Percentiles rank a stretch among this genome's conserved stretches.
Conservation (phyloP, 2,329 filamentous ascomycete species). For the Claviceps quebecensis region DNA sequence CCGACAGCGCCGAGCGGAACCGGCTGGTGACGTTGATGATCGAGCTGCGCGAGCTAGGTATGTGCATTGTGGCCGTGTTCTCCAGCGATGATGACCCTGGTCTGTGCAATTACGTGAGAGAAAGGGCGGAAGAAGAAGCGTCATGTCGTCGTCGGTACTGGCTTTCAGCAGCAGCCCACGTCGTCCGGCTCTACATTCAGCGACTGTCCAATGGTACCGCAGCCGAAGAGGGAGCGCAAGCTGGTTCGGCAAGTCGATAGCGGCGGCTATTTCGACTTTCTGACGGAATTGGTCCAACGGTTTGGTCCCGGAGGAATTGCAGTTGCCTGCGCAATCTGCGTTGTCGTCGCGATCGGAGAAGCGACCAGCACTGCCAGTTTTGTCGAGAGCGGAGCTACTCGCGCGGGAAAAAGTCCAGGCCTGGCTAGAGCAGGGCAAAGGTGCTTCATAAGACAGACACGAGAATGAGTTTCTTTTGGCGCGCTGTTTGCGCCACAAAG, state of each 20-base stretch:
- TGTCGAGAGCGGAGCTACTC: slow-evolving; percentile 27
- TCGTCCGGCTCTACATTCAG: slow-evolving; percentile 35
- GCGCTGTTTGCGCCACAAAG: too few relatives aligned
- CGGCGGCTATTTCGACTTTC: slow-evolving; percentile 52
- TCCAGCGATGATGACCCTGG: slow-evolving; percentile 59
- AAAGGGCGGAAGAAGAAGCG: slow-evolving; percentile 44
- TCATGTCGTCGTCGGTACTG: slow-evolving; percentile 52
- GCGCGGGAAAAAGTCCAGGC: slow-evolving; percentile 33
- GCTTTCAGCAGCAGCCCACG: slow-evolving; percentile 47
- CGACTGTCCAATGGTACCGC: slow-evolving; percentile 22
- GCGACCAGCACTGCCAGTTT: slow-evolving; percentile 14
- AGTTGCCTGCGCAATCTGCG: slow-evolving; percentile 18
- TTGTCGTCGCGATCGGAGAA: slow-evolving; percentile 23
- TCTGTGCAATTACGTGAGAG: slow-evolving; percentile 50
- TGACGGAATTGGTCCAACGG: slow-evolving; percentile 20
- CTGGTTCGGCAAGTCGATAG: slow-evolving; percentile 51
- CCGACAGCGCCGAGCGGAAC: too few relatives aligned
- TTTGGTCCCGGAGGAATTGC: slow-evolving; percentile 17
- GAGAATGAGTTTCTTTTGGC: too few relatives aligned
- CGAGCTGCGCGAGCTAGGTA: slow-evolving; percentile 32
- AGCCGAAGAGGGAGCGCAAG: slow-evolving; percentile 29
- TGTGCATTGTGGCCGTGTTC: too few relatives aligned
- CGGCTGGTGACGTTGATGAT: too few relatives aligned
- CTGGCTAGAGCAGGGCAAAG: slow-evolving; percentile 40
- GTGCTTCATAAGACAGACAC: too few relatives aligned